phyloP scores from a whole-genome alignment of 2,329 filamentous ascomycete species.

The Colletotrichum liaoningense region DNA sequence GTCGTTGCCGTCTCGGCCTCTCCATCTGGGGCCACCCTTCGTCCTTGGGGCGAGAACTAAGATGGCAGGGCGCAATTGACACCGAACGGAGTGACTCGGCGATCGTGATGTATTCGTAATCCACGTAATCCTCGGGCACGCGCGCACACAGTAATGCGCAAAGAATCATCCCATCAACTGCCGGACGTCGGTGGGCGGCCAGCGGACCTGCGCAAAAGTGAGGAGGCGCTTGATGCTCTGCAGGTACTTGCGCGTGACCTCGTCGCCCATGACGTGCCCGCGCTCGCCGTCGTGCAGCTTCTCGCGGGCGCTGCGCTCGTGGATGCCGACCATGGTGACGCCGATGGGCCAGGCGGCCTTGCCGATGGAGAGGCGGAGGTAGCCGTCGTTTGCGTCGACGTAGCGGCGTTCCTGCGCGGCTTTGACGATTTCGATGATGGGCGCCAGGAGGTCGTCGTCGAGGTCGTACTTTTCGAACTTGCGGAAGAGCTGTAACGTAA shows the following conservation, averaged over 20 bases:
- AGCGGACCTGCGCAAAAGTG: conserved; percentile 95
- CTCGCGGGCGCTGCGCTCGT: conserved; percentile 94
- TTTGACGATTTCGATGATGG: conserved; percentile 90
- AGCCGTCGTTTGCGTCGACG: conserved; percentile 96
- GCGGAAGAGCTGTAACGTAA: conserved; percentile 73
- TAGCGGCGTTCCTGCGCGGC: conserved; percentile 92
- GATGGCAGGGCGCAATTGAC: not conserved
- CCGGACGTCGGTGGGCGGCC: conserved; percentile 91
- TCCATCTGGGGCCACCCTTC: not conserved
- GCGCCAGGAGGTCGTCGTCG: conserved; percentile 81
- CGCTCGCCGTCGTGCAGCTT: conserved; percentile 90
- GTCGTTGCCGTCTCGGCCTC: not conserved
- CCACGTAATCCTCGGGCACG: too few relatives aligned
- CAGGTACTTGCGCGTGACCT: conserved; percentile 93
- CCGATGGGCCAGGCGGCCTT: conserved; percentile 99
- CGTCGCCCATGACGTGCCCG: conserved; percentile 97
- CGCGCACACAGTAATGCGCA: too few relatives aligned
- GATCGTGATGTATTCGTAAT: too few relatives aligned
- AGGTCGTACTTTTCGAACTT: conserved; percentile 87
- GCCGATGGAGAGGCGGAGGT: conserved; percentile 91
- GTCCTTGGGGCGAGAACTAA: not conserved
- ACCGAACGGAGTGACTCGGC: not conserved
- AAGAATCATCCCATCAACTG: conserved; percentile 87
- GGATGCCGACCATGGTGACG: conserved; percentile 99
- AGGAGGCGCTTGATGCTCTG: conserved; percentile 98